Percentiles rank a stretch among this genome's conserved stretches.
These are phyloP conservation scores for Aspergillus homomorphus DNA, from an alignment of 495 filamentous ascomycete genomes.

Conservation along the genomic window DNA sequence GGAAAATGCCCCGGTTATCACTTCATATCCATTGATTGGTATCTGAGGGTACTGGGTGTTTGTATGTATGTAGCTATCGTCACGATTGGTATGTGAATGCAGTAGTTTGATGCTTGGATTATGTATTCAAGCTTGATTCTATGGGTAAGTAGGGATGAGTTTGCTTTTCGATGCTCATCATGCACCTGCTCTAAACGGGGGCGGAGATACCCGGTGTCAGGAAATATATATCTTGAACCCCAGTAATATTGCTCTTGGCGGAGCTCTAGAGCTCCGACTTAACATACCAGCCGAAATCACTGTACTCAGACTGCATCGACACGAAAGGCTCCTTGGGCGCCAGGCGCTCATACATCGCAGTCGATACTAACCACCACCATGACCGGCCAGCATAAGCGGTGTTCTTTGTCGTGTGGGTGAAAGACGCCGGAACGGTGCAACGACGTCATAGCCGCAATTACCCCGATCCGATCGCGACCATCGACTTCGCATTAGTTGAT, in stretches of 20 bases:
- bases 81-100: too few relatives aligned
- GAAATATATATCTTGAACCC: neutral
- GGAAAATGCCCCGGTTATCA: neutral
- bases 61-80: too few relatives aligned
- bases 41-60: neutral
- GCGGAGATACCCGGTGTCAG: neutral
- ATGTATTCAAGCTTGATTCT: too few relatives aligned
- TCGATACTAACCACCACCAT: neutral
- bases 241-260: neutral
- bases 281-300: too few relatives aligned
- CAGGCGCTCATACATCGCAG: neutral
- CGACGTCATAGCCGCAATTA: constrained; percentile 33
- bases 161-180: too few relatives aligned
- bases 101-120: too few relatives aligned
- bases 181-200: neutral
- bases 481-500: neutral
- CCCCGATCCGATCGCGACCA: constrained; percentile 12
- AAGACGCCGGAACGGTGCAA: constrained; percentile 10
- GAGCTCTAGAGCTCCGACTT: too few relatives aligned
- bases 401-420: neutral
- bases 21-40: neutral
- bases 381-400: neutral
- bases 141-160: too few relatives aligned
- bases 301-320: too few relatives aligned
- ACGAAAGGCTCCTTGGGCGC: too few relatives aligned